Evolutionary conservation across 192 early-diverging fungal genomes (phyloP).

Genomic region (Podila epigama): DNA sequence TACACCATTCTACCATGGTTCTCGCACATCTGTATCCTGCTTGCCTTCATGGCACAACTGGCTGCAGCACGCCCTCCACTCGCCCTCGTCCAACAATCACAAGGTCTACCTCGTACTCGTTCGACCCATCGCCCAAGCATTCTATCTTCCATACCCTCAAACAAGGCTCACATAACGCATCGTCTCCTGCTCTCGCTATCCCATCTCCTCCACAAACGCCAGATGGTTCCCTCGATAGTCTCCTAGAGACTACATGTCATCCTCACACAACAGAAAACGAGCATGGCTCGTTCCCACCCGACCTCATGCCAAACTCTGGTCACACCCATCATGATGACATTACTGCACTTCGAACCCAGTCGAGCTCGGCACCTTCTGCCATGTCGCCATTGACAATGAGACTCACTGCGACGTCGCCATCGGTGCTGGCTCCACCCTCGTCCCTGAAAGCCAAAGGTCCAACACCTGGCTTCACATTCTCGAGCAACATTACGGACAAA

Average conservation of each 20-base stretch:
- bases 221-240: no score
- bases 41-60: slow-evolving; percentile 3
- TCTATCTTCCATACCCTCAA: neutral
- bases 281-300: neutral
- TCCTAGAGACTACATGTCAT: no score
- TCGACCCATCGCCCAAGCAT: slow-evolving; percentile 8
- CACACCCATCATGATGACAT: neutral
- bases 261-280: neutral
- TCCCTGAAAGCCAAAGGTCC: neutral
- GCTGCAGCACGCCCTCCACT: slow-evolving; percentile 16
- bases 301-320: neutral
- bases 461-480: slow-evolving; percentile 29
- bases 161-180: neutral
- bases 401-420: neutral
- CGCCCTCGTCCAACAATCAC: slow-evolving; percentile 1
- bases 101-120: slow-evolving; percentile 29
- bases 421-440: neutral
- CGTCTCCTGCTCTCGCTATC: slow-evolving; percentile 15
- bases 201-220: slow-evolving; percentile 37
- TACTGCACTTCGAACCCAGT: neutral
- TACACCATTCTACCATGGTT: slow-evolving; percentile 3
- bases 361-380: slow-evolving; percentile 16
- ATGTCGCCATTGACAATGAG: slow-evolving; percentile 19
- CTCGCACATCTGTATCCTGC: slow-evolving; percentile 4
- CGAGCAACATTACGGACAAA: slow-evolving; percentile 16